These are phyloP conservation scores for Chenopodium quinoa DNA, from an alignment of 148 eudicot genomes.

Conservation along the genomic window DNA sequence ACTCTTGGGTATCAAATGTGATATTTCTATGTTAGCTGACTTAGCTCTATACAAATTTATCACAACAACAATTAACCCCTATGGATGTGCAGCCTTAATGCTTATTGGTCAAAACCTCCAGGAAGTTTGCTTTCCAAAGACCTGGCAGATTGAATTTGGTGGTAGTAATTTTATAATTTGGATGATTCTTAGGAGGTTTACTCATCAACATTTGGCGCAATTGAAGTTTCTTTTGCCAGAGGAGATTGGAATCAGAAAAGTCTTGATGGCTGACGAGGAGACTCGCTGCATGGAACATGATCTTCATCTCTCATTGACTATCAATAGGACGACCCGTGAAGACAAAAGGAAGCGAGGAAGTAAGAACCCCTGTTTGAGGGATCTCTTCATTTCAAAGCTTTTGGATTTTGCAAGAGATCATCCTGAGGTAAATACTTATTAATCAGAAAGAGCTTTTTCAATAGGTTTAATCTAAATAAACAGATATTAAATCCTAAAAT, in stretches of 20 bases:
- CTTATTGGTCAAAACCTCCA: background rate
- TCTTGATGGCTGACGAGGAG: slow-evolving; percentile 56
- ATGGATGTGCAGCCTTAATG: background rate
- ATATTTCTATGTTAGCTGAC: background rate
- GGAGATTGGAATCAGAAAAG: slow-evolving; percentile 55
- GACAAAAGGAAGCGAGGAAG: slow-evolving; percentile 38
- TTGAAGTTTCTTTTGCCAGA: slow-evolving; percentile 80
- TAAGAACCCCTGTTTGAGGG: slow-evolving; percentile 36
- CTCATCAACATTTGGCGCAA: slow-evolving; percentile 70
- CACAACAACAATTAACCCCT: background rate
- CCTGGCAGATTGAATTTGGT: background rate
- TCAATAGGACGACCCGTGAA: slow-evolving; percentile 26
- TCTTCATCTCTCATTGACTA: slow-evolving; percentile 52
- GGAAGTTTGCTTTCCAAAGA: background rate
- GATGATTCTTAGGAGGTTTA: slow-evolving; percentile 64
- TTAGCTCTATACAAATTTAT: background rate
- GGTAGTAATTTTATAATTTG: slow-evolving; percentile 12
- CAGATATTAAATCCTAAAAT: background rate
- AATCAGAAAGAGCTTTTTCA: background rate
- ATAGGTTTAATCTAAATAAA: background rate
- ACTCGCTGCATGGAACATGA: slow-evolving; percentile 75
- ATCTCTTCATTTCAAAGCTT: slow-evolving; percentile 46
- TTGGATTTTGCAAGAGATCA: slow-evolving; percentile 47
- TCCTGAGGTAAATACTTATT: slow-evolving; percentile 48
- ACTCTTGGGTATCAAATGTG: background rate